Percentiles rank a stretch among this genome's conserved stretches.
Evolutionary conservation across 306 rosid species (phyloP).

Genomic region (Lathyrus tuberosus): DNA sequence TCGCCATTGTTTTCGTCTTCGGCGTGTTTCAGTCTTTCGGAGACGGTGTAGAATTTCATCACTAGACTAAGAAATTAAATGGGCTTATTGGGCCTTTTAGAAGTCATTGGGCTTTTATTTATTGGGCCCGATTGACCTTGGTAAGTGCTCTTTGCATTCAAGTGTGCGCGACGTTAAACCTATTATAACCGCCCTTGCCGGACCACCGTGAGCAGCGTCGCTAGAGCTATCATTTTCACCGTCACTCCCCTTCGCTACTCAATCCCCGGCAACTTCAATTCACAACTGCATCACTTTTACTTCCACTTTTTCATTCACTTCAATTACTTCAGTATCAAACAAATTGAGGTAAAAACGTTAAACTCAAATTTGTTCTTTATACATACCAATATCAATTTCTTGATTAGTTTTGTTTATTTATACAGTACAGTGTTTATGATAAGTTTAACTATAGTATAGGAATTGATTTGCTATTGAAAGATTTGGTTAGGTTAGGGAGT

Average conservation of each 20-base stretch:
- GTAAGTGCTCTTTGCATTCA: neutral
- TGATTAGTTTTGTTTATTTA: no score
- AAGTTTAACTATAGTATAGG: no score
- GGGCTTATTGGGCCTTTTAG: neutral
- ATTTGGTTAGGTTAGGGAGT: neutral
- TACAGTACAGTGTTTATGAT: no score
- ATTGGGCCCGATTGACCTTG: neutral
- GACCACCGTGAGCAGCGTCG: neutral
- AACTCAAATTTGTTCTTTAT: no score
- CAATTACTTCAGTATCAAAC: no score
- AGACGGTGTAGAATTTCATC: neutral
- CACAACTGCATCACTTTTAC: no score
- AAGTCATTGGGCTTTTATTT: neutral
- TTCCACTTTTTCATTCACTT: no score
- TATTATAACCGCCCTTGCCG: neutral
- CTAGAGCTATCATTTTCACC: neutral
- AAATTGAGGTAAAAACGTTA: neutral
- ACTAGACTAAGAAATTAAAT: neutral
- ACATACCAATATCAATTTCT: no score
- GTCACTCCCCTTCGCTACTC: no score
- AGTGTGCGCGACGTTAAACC: neutral
- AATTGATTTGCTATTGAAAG: neutral
- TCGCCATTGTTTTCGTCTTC: conserved; percentile 53
- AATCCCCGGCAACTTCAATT: no score
- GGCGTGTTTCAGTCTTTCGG: conserved; percentile 27